Evolutionary conservation across 148 eudicot genomes (phyloP).

Genomic region (Chenopodium quinoa): DNA sequence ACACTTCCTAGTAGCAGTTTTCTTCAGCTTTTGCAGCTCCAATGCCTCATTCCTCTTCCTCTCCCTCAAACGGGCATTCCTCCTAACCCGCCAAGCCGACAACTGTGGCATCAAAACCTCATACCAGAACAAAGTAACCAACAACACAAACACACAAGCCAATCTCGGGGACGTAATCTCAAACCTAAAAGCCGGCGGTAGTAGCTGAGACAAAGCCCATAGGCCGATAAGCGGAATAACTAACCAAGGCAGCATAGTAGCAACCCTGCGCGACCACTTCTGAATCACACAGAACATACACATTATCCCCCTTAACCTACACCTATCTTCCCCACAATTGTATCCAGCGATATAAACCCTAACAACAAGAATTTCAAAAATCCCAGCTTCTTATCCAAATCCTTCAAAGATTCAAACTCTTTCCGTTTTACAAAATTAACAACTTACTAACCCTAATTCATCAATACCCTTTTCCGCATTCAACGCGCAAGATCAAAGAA

Average conservation of each 20-base stretch:
- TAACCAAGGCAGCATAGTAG: conserved; percentile 99
- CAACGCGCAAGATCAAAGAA: background rate
- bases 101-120: conserved; percentile 92
- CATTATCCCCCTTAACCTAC: conserved; percentile 83
- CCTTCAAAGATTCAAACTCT: conserved; percentile 9
- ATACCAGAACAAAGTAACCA: conserved; percentile 90
- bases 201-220: conserved; percentile 90
- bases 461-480: conserved; percentile 32
- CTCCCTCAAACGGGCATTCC: conserved; percentile 84
- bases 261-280: conserved; percentile 97
- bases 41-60: conserved; percentile 85
- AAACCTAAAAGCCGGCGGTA: conserved; percentile 90
- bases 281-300: conserved; percentile 98
- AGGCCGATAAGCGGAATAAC: conserved; percentile 93
- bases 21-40: conserved; percentile 83
- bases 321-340: conserved; percentile 36
- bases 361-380: conserved; percentile 9
- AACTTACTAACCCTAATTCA: conserved; percentile 27
- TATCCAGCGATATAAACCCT: conserved; percentile 33
- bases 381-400: conserved; percentile 23
- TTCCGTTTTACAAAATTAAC: conserved; percentile 9
- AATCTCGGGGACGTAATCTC: conserved; percentile 90
- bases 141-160: conserved; percentile 84
- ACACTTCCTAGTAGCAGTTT: conserved; percentile 90
- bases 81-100: conserved; percentile 80